phyloP scores from a whole-genome alignment of 805 yeast species.

The Maudiozyma barnettii region DNA sequence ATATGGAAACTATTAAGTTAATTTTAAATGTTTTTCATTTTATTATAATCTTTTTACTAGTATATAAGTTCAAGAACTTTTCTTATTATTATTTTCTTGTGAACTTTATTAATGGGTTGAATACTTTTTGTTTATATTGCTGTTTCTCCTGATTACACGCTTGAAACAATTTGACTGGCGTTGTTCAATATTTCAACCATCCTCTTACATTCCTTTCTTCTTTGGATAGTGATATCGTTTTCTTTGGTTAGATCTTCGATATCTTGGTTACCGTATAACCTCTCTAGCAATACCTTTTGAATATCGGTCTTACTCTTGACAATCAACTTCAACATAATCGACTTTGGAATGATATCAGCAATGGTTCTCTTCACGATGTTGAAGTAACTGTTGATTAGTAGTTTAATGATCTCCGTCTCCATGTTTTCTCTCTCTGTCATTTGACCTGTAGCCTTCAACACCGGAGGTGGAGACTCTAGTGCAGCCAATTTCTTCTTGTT shows the following conservation, averaged over 20 bases:
- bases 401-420: slow-evolving; percentile 95
- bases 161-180: slow-evolving; percentile 78
- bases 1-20: too few relatives aligned
- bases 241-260: slow-evolving; percentile 77
- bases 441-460: slow-evolving; percentile 80
- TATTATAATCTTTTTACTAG: not conserved
- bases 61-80: not conserved
- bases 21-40: too few relatives aligned
- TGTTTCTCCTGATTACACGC: slow-evolving; percentile 22
- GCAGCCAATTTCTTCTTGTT: slow-evolving; percentile 89
- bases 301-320: slow-evolving; percentile 76
- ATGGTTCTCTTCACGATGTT: slow-evolving; percentile 88
- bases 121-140: not conserved
- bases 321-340: slow-evolving; percentile 86
- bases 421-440: slow-evolving; percentile 91
- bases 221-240: slow-evolving; percentile 82
- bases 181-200: slow-evolving; percentile 88
- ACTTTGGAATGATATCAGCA: slow-evolving; percentile 90
- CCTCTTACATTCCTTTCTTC: slow-evolving; percentile 88
- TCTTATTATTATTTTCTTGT: too few relatives aligned
- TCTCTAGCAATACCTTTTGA: slow-evolving; percentile 82
- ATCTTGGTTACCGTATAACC: slow-evolving; percentile 63
- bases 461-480: slow-evolving; percentile 96
- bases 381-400: slow-evolving; percentile 82
- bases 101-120: too few relatives aligned